Evolutionary conservation across 257 asterid species (phyloP).

Genomic region (Linderniella brevidens): DNA sequence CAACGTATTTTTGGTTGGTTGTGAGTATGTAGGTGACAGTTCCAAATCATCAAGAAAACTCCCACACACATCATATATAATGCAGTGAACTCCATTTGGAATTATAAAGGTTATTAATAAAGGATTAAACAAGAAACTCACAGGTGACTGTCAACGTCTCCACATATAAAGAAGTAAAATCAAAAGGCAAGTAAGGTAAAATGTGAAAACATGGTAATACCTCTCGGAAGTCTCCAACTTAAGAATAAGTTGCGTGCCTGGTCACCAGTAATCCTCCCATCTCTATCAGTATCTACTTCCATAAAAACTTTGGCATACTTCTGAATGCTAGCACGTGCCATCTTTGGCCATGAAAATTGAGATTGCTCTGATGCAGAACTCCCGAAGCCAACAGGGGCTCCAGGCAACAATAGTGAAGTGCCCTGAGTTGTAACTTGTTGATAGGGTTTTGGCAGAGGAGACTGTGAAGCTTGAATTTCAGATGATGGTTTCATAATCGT

Average conservation of each 20-base stretch:
- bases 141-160: too few relatives aligned
- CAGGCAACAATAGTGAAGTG: slow-evolving; percentile 28
- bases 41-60: too few relatives aligned
- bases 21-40: too few relatives aligned
- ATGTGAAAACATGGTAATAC: slow-evolving; percentile 17
- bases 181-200: neutral
- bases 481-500: slow-evolving; percentile 36
- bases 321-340: slow-evolving; percentile 88
- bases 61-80: too few relatives aligned
- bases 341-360: slow-evolving; percentile 82
- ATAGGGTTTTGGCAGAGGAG: slow-evolving; percentile 39
- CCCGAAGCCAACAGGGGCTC: slow-evolving; percentile 26
- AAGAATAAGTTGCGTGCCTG: slow-evolving; percentile 85
- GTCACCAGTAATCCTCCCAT: slow-evolving; percentile 77
- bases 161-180: slow-evolving; percentile 2
- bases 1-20: too few relatives aligned
- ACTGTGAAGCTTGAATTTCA: slow-evolving; percentile 31
- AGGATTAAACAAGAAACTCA: too few relatives aligned
- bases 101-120: too few relatives aligned
- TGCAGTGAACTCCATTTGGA: too few relatives aligned
- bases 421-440: slow-evolving; percentile 45
- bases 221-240: slow-evolving; percentile 94
- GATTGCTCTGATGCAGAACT: slow-evolving; percentile 39
- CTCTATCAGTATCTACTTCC: slow-evolving; percentile 86
- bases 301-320: slow-evolving; percentile 78